Conservation (phyloP, 352 stramenopile species). For the Lagenidium sp. region DNA sequence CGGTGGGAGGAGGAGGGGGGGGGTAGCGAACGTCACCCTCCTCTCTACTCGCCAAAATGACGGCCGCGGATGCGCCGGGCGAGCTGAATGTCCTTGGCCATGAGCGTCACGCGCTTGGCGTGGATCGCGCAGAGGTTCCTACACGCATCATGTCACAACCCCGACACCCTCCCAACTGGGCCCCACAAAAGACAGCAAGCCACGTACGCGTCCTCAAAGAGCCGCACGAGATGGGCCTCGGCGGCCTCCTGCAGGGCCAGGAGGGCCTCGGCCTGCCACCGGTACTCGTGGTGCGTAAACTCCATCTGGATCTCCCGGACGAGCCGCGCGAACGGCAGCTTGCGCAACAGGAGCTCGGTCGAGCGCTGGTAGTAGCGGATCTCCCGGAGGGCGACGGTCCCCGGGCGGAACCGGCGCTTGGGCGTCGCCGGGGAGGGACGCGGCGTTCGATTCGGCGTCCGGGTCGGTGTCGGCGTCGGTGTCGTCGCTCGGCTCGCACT, state of each 20-base stretch:
- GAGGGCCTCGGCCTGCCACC: constrained; percentile 89
- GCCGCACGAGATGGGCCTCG: constrained; percentile 92
- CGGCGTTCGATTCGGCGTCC: too few species aligned
- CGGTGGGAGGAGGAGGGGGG: too few species aligned
- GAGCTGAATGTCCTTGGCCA: constrained; percentile 93
- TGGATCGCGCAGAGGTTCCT: constrained; percentile 94
- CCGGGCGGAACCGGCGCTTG: constrained; percentile 50
- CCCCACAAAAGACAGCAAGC: not conserved
- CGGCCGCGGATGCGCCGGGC: constrained; percentile 87
- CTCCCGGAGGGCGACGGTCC: constrained; percentile 88
- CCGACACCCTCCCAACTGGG: too few species aligned
- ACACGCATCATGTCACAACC: too few species aligned
- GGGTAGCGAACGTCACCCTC: too few species aligned
- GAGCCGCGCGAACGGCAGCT: constrained; percentile 95
- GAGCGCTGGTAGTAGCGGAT: constrained; percentile 94
- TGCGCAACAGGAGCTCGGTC: constrained; percentile 94
- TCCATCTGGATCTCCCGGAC: constrained; percentile 91
- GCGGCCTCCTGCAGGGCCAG: constrained; percentile 91
- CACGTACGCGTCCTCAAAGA: constrained; percentile 93
- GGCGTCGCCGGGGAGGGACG: constrained; percentile 18
- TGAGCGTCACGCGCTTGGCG: constrained; percentile 92
- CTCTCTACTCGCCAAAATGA: constrained; percentile 39
- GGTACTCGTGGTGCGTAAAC: constrained; percentile 70
- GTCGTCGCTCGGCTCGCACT: constrained; percentile 14
- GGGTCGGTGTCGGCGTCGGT: constrained; percentile 14